Evolutionary conservation across 805 yeast species (phyloP).

Genomic region (Candida incommunis): DNA sequence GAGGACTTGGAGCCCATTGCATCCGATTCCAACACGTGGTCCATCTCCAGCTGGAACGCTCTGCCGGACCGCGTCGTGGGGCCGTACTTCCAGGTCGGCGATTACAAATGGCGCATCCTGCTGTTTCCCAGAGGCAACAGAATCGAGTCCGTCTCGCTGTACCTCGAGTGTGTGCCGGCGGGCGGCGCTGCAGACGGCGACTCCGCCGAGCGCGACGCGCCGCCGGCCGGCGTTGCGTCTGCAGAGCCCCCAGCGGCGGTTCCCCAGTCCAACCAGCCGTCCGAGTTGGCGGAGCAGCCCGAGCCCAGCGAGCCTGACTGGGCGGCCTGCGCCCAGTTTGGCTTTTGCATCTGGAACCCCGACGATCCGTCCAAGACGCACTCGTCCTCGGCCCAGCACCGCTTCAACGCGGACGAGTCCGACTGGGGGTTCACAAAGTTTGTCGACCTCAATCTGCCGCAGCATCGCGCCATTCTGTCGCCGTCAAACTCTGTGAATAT

Average conservation of each 20-base stretch:
- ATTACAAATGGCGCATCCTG: slow-evolving; percentile 34
- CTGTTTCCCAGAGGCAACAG: slow-evolving; percentile 68
- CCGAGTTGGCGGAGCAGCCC: neutral
- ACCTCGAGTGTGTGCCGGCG: slow-evolving; percentile 52
- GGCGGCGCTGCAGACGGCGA: slow-evolving; percentile 12
- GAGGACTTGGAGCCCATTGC: slow-evolving; percentile 3
- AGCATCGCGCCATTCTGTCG: slow-evolving; percentile 23
- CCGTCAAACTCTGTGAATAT: slow-evolving; percentile 48
- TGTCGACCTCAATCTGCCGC: slow-evolving; percentile 39
- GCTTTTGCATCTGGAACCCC: slow-evolving; percentile 75
- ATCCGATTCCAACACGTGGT: slow-evolving; percentile 18
- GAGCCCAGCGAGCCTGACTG: slow-evolving; percentile 29
- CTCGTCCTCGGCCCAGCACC: slow-evolving; percentile 54
- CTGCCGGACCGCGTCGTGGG: slow-evolving; percentile 22
- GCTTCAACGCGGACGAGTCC: slow-evolving; percentile 60
- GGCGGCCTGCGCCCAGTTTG: slow-evolving; percentile 88
- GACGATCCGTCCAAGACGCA: slow-evolving; percentile 45
- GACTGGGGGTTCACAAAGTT: slow-evolving; percentile 96
- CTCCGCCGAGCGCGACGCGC: neutral
- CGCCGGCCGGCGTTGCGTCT: neutral
- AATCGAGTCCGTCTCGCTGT: slow-evolving; percentile 49
- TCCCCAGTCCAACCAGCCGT: slow-evolving; percentile 13
- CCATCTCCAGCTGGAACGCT: slow-evolving; percentile 23
- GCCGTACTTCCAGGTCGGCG: slow-evolving; percentile 18
- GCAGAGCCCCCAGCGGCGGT: slow-evolving; percentile 10